These are phyloP conservation scores for Colletotrichum tabaci DNA, from an alignment of 2,329 filamentous ascomycete genomes.

Conservation along the genomic window DNA sequence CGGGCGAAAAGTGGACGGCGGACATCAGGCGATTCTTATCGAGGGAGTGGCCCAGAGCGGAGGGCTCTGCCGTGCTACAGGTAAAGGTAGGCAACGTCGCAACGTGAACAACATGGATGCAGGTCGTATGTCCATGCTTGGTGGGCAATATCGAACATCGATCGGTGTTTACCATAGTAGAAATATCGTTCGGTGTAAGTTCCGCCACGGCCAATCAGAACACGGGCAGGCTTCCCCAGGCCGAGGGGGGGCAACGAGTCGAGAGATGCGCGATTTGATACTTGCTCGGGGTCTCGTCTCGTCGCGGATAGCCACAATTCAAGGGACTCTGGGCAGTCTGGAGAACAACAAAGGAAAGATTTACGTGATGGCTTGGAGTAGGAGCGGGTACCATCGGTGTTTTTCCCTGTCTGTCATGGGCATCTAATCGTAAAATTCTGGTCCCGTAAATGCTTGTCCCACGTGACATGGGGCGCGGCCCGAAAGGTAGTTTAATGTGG, in stretches of 20 bases:
- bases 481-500: background rate
- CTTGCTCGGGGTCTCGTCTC: background rate
- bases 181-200: background rate
- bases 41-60: background rate
- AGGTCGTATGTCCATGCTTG: too few species aligned
- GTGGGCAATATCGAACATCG: background rate
- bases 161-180: background rate
- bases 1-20: constrained; percentile 10
- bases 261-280: constrained; percentile 30
- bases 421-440: background rate
- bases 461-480: constrained; percentile 27
- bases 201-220: constrained; percentile 24
- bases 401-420: background rate
- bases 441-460: background rate
- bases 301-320: background rate
- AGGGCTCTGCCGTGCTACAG: background rate
- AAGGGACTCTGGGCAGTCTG: constrained; percentile 32
- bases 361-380: constrained; percentile 34
- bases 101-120: background rate
- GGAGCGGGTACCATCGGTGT: constrained; percentile 31
- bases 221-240: constrained; percentile 21
- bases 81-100: background rate
- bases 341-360: constrained; percentile 32
- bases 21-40: constrained; percentile 20
- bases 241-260: constrained; percentile 3